Evolutionary conservation across 495 filamentous ascomycete genomes (phyloP).

Genomic region (Aspergillus conjunctus): DNA sequence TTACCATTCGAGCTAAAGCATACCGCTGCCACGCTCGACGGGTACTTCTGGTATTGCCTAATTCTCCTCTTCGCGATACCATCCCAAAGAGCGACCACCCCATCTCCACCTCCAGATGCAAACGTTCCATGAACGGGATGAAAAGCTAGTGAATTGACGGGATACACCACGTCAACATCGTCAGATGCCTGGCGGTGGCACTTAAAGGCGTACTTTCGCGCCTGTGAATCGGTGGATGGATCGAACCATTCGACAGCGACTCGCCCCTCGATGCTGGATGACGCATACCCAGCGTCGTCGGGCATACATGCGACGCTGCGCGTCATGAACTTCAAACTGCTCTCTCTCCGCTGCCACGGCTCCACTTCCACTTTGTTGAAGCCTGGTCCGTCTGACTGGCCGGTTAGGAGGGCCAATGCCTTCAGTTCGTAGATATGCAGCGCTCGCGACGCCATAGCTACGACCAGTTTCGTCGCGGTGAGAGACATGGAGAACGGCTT

Average conservation of each 20-base stretch:
- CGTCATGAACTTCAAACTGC: slow-evolving; percentile 92
- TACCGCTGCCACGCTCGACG: slow-evolving; percentile 73
- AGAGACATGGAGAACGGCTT: slow-evolving; percentile 88
- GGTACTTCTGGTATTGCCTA: slow-evolving; percentile 82
- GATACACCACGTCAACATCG: slow-evolving; percentile 86
- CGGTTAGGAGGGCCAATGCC: slow-evolving; percentile 56
- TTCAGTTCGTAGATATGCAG: slow-evolving; percentile 91
- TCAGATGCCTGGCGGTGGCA: slow-evolving; percentile 81
- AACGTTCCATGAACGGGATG: slow-evolving; percentile 91
- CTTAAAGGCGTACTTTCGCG: slow-evolving; percentile 96
- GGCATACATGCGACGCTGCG: slow-evolving; percentile 96
- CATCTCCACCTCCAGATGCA: slow-evolving; percentile 90
- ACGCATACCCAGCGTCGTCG: slow-evolving; percentile 88
- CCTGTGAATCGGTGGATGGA: slow-evolving; percentile 77
- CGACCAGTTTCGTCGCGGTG: slow-evolving; percentile 79
- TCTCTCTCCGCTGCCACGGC: slow-evolving; percentile 90
- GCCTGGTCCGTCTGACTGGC: slow-evolving; percentile 46
- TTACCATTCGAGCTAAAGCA: slow-evolving; percentile 78
- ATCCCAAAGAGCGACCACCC: slow-evolving; percentile 95
- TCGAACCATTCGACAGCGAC: slow-evolving; percentile 98
- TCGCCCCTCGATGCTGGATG: slow-evolving; percentile 84
- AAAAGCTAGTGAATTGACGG: slow-evolving; percentile 91
- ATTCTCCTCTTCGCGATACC: slow-evolving; percentile 88
- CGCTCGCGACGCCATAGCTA: slow-evolving; percentile 91
- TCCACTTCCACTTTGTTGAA: slow-evolving; percentile 58